A percentile compares a stretch with the other conserved stretches of the same genome.
These are phyloP conservation scores for Ophiosphaerella korrae DNA, from an alignment of 2,329 filamentous ascomycete genomes.

Conservation along the genomic window DNA sequence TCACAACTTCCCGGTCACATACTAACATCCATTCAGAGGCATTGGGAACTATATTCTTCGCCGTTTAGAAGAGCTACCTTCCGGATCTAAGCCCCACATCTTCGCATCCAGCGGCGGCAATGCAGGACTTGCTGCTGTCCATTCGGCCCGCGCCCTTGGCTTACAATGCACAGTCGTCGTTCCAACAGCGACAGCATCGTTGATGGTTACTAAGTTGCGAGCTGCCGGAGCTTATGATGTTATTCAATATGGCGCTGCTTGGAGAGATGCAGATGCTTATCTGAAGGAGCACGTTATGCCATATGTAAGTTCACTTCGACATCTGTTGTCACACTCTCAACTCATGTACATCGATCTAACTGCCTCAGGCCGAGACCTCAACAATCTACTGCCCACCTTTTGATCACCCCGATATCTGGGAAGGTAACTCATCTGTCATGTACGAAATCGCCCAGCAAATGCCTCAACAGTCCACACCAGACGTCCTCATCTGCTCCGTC, in stretches of 20 bases:
- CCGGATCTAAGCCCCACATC: constrained; percentile 62
- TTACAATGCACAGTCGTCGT: constrained; percentile 77
- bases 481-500: constrained; percentile 76
- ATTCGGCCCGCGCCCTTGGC: constrained; percentile 68
- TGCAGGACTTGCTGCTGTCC: constrained; percentile 80
- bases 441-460: constrained; percentile 55
- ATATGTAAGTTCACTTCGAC: constrained; percentile 22
- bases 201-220: constrained; percentile 74
- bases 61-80: constrained; percentile 47
- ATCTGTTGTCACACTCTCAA: neutral
- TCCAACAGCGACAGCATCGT: constrained; percentile 65
- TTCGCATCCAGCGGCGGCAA: constrained; percentile 84
- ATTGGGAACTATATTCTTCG: constrained; percentile 73
- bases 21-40: constrained; percentile 49
- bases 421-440: constrained; percentile 66
- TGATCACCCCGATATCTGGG: constrained; percentile 71
- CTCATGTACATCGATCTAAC: neutral
- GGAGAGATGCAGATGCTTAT: constrained; percentile 71
- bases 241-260: constrained; percentile 69
- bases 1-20: neutral
- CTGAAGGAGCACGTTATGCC: constrained; percentile 64
- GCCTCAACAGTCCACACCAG: constrained; percentile 55
- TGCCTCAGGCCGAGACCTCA: constrained; percentile 38
- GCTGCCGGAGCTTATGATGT: constrained; percentile 71
- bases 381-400: constrained; percentile 72